Evolutionary conservation across 192 early-diverging fungal species (phyloP), one percentile per base, ranked within the genome.

Genomic region (Fimicolochytrium jonesii): DNA sequence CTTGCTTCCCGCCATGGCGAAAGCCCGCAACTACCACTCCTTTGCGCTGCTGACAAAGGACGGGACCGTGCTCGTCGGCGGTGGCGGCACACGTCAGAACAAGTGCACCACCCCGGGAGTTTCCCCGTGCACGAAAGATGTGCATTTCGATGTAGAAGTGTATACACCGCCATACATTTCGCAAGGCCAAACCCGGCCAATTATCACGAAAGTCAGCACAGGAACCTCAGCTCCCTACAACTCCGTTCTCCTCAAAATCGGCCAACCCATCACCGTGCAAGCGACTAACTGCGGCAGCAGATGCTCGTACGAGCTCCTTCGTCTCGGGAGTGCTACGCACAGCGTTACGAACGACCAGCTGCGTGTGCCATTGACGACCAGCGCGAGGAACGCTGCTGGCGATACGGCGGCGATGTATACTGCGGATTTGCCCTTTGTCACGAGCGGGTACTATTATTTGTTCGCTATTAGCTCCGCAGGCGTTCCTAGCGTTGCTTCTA

Each of bases 381-480:
- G 31, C 26, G 31, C 48, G 48, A 50, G 30, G 15, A 20, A 29
- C 25, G 28, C 15, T 29, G 48, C 48, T 4, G 48, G 48, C 15
- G 48, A 50, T 29, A 15, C 17, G 48, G 28, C 30, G 20, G 5
- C 29, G 11, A 36, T 55, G 11, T 37, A 36, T 18, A 17, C 53
- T 15, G 26, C 13, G n/a, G 53, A 55, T 18, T 2, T 2, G n/a
- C 31, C 53, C n/a, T 55, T 55, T 18, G 53, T 55, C 9, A 4
- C 36, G 31, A n/a, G n/a, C 26, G 53, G 53, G 3, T 55, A 55
- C 53, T 55, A 55, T 26, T 55, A 36, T 18, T 18, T 55, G 33
- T 55, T 55, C 26, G 53, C 53, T 5, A 55, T 55, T 26, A 11
- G 4, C 35, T 15, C 53, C 7, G 26, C 17, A 30, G 53, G 53